A percentile compares a stretch with the other conserved stretches of the same genome.
These are phyloP conservation scores for Chernovozyma aurita DNA, from an alignment of 1,139 yeast genomes.

Conservation along the genomic window DNA sequence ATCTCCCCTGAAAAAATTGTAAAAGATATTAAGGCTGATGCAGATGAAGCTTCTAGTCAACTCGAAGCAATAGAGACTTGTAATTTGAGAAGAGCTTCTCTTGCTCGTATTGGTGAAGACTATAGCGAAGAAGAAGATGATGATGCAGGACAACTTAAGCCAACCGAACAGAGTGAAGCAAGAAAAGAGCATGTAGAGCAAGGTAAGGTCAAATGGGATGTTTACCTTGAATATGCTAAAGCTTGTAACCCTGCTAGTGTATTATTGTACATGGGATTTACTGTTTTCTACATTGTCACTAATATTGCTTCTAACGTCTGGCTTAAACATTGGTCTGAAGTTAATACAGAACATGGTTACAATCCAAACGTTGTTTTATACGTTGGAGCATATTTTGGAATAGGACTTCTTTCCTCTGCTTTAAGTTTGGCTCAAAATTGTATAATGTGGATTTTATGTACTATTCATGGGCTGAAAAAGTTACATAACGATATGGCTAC, in stretches of 20 bases:
- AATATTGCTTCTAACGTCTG: constrained; percentile 64
- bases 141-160: no score
- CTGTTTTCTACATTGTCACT: constrained; percentile 54
- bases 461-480: constrained; percentile 75
- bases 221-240: constrained; percentile 75
- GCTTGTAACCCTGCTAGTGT: constrained; percentile 84
- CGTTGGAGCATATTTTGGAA: constrained; percentile 76
- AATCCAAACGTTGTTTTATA: constrained; percentile 71
- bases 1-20: neutral
- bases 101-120: constrained; percentile 44
- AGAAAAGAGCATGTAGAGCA: constrained; percentile 81
- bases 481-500: constrained; percentile 78
- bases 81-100: constrained; percentile 62
- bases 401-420: constrained; percentile 49
- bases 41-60: constrained; percentile 19
- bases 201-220: constrained; percentile 91
- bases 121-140: constrained; percentile 9
- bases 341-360: constrained; percentile 61
- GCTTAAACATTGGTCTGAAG: constrained; percentile 97
- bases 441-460: constrained; percentile 77
- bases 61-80: constrained; percentile 13
- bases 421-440: constrained; percentile 63
- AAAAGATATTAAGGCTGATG: constrained; percentile 13
- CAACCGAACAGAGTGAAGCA: constrained; percentile 44
- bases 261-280: constrained; percentile 44